Base-by-base conservation (phyloP, 208 protist species). In the Leishmania lainsoni region DNA sequence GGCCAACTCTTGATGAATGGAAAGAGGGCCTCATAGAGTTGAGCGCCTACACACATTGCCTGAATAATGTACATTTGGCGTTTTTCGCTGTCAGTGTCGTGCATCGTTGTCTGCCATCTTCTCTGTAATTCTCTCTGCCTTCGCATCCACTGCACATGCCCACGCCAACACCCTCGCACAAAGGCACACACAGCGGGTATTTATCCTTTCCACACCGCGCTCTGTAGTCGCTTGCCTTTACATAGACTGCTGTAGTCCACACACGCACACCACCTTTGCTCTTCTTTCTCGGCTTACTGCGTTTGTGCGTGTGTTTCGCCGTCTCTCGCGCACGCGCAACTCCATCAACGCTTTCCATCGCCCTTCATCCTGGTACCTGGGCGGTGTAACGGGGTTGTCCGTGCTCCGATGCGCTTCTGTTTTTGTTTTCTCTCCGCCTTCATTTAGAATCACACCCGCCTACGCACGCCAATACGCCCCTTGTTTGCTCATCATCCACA, bases 311-410 rank as follows among this genome's bases (percentile, higher is more conserved):
- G n/a, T n/a, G n/a, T n/a, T n/a, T n/a, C n/a, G n/a, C n/a, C n/a
- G n/a, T n/a, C n/a, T n/a, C n/a, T n/a, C n/a, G n/a, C n/a, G 14
- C 9, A 76, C n/a, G 49, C 35, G 39, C 61, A 29, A 39, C 61
- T 1, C 61, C 29, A 10, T 75, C 39, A 69, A 32, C 73, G 35
- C 70, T 65, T 70, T 73, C 72, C 59, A 49, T 42, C 52, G n/a
- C 26, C 52, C 20, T 78, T 78, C 69, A 52, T 58, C 14, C 35
- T 66, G 49, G 29, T 76, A 42, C 51, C 32, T 17, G 29, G 22
- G 42, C 14, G 2, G 32, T 61, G 16, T 20, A 35, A 63, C 32
- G 12, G 32, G 42, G 26, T 22, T 75, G 49, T 16, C 77, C 49
- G 22, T 77, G 29, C 16, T 52, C 48, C n/a, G 66, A 69, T 52